phyloP scores from a whole-genome alignment of 306 rosid species.

The Citrullus mucosospermus region DNA sequence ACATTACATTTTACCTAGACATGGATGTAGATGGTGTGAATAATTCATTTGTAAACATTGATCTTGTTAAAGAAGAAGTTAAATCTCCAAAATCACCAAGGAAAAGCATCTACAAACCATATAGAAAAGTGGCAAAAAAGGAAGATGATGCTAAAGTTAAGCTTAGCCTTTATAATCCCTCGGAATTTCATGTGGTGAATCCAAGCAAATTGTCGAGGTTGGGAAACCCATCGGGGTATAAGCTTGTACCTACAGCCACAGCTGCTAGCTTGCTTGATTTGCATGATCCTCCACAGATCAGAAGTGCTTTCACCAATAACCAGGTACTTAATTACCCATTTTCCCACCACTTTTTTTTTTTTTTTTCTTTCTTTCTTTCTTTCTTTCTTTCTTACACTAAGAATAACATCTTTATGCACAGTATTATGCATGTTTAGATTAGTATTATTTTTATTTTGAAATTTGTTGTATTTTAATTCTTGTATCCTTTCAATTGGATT shows the following conservation, averaged over 20 bases:
- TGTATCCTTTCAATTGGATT: no score
- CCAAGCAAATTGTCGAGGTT: conserved; percentile 42
- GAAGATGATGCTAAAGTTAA: conserved; percentile 71
- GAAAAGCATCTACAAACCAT: conserved; percentile 57
- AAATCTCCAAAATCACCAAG: conserved; percentile 43
- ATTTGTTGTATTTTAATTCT: no score
- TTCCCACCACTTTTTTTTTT: no score
- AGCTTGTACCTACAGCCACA: conserved; percentile 61
- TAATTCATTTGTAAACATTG: conserved; percentile 62
- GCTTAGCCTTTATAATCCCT: conserved; percentile 55
- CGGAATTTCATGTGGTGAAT: conserved; percentile 70
- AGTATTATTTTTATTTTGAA: no score
- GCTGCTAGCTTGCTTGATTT: conserved; percentile 63
- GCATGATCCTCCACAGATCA: conserved; percentile 67
- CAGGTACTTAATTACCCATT: conserved; percentile 20
- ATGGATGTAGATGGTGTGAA: conserved; percentile 68
- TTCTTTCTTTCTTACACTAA: no score
- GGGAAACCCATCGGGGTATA: conserved; percentile 83
- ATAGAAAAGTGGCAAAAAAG: conserved; percentile 50
- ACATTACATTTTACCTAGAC: conserved; percentile 57
- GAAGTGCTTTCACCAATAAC: conserved; percentile 81
- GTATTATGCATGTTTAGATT: no score
- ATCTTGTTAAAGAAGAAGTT: conserved; percentile 28
- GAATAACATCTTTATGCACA: no score
- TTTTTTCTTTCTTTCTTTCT: no score